Percentiles rank a stretch among this genome's conserved stretches.
Evolutionary conservation across 768 basidiomycete species (phyloP).

Genomic region (Trametopsis cervina): DNA sequence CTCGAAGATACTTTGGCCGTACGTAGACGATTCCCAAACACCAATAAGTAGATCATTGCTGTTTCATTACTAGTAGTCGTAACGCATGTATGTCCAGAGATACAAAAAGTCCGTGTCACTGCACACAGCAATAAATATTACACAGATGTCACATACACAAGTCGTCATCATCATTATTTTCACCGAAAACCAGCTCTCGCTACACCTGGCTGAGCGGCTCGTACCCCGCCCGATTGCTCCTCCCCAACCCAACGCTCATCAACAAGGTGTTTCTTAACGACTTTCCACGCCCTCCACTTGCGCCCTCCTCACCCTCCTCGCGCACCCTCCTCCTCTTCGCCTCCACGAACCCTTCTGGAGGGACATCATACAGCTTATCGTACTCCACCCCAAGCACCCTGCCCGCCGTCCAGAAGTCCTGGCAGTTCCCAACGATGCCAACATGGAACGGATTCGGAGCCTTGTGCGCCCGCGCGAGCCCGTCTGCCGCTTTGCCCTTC

Average conservation of each 20-base stretch:
- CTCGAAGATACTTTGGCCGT: too few relatives aligned
- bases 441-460: conserved; percentile 91
- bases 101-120: background rate
- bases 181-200: background rate
- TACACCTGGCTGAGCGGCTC: conserved; percentile 61
- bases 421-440: conserved; percentile 72
- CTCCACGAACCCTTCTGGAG: conserved; percentile 75
- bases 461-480: conserved; percentile 68
- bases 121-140: background rate
- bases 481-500: conserved; percentile 81
- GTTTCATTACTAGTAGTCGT: too few relatives aligned
- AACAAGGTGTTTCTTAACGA: conserved; percentile 44
- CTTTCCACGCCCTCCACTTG: conserved; percentile 31
- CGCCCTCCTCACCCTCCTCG: conserved; percentile 50
- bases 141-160: background rate
- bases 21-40: too few relatives aligned
- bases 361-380: conserved; percentile 83
- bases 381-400: conserved; percentile 87
- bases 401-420: conserved; percentile 91
- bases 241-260: conserved; percentile 46
- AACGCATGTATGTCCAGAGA: background rate
- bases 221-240: conserved; percentile 50
- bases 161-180: too few relatives aligned
- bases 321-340: conserved; percentile 53
- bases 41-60: too few relatives aligned